Evolutionary conservation across 306 rosid species (phyloP).

Genomic region (apple (Malus domestica)): DNA sequence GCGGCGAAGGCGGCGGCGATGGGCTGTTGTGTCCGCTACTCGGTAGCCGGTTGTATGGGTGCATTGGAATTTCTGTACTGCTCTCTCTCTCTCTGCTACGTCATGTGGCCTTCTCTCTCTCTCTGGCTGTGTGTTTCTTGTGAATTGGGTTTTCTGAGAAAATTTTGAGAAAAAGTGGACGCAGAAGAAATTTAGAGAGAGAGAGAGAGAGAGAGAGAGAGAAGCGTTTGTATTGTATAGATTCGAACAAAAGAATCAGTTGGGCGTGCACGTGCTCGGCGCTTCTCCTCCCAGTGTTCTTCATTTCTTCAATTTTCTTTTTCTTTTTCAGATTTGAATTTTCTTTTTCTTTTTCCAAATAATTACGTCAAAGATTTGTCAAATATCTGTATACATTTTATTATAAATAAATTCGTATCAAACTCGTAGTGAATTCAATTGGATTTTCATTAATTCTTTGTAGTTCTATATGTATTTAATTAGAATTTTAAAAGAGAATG

Average conservation of each 20-base stretch:
- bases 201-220: neutral
- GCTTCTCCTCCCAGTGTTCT: neutral
- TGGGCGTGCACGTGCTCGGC: neutral
- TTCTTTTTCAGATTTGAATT: neutral
- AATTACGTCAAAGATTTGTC: neutral
- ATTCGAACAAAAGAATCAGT: neutral
- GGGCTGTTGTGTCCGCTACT: slow-evolving; percentile 90
- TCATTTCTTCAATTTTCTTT: neutral
- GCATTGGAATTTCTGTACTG: slow-evolving; percentile 44
- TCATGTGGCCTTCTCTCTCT: neutral
- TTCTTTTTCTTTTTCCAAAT: neutral
- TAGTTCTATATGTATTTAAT: too few species aligned
- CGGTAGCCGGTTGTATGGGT: slow-evolving; percentile 79
- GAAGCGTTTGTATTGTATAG: neutral
- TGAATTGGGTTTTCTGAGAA: neutral
- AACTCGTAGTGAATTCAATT: too few species aligned
- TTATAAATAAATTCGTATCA: neutral
- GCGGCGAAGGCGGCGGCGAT: slow-evolving; percentile 83
- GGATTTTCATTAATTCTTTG: too few species aligned
- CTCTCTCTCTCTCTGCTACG: slow-evolving; percentile 15
- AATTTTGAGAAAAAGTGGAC: neutral
- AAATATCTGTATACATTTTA: neutral
- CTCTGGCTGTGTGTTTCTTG: neutral
- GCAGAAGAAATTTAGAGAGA: neutral
- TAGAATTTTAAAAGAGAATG: too few species aligned